Conservation (phyloP, 78 protist genomes). For the Dictyostelium capitatum region DNA sequence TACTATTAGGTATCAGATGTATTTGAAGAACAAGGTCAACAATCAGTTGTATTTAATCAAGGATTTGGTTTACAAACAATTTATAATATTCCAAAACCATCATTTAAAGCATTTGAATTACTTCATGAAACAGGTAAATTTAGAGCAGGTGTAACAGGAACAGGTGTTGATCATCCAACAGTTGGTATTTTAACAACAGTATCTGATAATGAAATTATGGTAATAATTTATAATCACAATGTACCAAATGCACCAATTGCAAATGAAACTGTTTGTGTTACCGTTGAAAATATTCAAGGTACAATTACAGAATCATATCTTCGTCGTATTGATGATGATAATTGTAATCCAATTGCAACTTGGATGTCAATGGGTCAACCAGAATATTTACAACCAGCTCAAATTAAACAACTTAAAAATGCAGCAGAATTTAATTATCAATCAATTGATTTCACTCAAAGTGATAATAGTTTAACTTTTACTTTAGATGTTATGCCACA, state of each 20-base stretch:
- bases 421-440: constrained; percentile 1
- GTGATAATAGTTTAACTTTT: not conserved
- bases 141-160: constrained; percentile 20
- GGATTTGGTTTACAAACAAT: constrained; percentile 76
- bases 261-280: constrained; percentile 24
- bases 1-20: no score
- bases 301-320: not conserved
- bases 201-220: not conserved
- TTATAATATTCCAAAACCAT: constrained; percentile 65
- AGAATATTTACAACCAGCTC: constrained; percentile 6
- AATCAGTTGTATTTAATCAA: constrained; percentile 56
- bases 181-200: constrained; percentile 54
- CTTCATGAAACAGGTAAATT: constrained; percentile 70
- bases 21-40: constrained; percentile 78
- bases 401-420: constrained; percentile 15
- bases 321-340: constrained; percentile 60
- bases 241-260: constrained; percentile 58
- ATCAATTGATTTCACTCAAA: not conserved
- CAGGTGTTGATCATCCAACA: constrained; percentile 51
- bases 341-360: constrained; percentile 61
- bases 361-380: constrained; percentile 67
- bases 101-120: constrained; percentile 73
- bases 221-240: constrained; percentile 58
- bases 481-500: not conserved
- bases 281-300: constrained; percentile 22